phyloP scores from a whole-genome alignment of 2,329 filamentous ascomycete species.

The Cryphonectria parasitica region DNA sequence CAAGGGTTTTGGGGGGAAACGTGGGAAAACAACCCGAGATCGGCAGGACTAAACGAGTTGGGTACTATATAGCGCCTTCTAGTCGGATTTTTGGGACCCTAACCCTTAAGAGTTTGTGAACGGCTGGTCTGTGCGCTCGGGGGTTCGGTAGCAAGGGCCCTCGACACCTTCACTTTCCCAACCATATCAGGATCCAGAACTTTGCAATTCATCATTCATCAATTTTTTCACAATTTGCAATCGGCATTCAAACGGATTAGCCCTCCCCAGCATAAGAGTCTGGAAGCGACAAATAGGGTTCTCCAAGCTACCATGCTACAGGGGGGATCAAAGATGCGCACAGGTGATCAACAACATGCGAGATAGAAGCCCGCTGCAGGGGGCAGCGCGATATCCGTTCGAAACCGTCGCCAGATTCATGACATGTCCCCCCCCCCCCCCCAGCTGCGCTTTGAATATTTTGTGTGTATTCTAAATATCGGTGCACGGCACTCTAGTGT shows the following conservation, averaged over 20 bases:
- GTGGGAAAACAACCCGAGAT: constrained; percentile 23
- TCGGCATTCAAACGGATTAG: neutral
- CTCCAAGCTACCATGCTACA: neutral
- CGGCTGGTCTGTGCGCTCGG: constrained; percentile 5
- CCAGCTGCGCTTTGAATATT: neutral
- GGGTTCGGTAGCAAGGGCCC: neutral
- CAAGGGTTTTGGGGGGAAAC: constrained; percentile 11
- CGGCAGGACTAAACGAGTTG: constrained; percentile 8
- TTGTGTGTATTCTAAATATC: neutral
- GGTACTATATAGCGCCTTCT: neutral
- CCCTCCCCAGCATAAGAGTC: neutral
- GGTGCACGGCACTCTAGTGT: neutral
- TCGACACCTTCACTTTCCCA: neutral
- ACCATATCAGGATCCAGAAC: neutral
- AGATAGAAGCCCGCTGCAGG: neutral
- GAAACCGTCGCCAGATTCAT: neutral
- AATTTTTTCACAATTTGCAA: neutral
- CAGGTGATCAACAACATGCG: neutral
- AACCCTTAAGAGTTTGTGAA: constrained; percentile 5
- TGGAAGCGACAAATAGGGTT: constrained; percentile 6
- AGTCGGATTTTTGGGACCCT: neutral
- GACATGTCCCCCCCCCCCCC: neutral
- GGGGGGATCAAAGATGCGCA: neutral
- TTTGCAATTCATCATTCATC: neutral
- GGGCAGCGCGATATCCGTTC: neutral